phyloP scores from a whole-genome alignment of 441 rosid species.

The Corymbia citriodora region DNA sequence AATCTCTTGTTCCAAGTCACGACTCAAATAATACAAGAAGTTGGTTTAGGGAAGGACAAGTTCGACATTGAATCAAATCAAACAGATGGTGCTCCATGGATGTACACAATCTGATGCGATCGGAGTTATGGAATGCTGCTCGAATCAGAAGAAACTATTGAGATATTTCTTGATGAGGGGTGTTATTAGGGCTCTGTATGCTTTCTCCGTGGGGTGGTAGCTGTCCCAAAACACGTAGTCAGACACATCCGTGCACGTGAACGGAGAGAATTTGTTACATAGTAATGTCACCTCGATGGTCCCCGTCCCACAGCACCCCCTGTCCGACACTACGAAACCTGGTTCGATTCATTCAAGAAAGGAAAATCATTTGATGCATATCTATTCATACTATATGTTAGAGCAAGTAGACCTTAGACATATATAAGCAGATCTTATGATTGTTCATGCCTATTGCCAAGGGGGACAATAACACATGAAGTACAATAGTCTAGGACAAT shows the following conservation, averaged over 20 bases:
- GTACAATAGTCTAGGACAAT: background rate
- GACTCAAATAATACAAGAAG: background rate
- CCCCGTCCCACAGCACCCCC: slow-evolving; percentile 57
- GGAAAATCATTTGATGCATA: background rate
- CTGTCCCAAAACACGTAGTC: slow-evolving; percentile 45
- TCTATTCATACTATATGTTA: background rate
- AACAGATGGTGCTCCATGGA: background rate
- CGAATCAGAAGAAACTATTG: slow-evolving; percentile 5
- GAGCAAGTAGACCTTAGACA: background rate
- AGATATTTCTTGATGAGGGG: slow-evolving; percentile 10
- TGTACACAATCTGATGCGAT: background rate
- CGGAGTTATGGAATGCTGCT: background rate
- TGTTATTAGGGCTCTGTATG: slow-evolving; percentile 23
- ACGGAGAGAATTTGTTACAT: slow-evolving; percentile 21
- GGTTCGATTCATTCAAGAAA: background rate
- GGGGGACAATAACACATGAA: background rate
- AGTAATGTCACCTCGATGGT: slow-evolving; percentile 33
- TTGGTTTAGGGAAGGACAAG: background rate
- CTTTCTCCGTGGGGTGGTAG: slow-evolving; percentile 47
- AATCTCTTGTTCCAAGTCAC: background rate
- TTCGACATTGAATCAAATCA: background rate
- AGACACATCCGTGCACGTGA: slow-evolving; percentile 27
- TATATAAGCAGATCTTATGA: background rate
- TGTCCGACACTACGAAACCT: slow-evolving; percentile 25
- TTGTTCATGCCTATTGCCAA: background rate